Evolutionary conservation across 2,329 filamentous ascomycete genomes (phyloP).

Genomic region (Coniella lustricola): DNA sequence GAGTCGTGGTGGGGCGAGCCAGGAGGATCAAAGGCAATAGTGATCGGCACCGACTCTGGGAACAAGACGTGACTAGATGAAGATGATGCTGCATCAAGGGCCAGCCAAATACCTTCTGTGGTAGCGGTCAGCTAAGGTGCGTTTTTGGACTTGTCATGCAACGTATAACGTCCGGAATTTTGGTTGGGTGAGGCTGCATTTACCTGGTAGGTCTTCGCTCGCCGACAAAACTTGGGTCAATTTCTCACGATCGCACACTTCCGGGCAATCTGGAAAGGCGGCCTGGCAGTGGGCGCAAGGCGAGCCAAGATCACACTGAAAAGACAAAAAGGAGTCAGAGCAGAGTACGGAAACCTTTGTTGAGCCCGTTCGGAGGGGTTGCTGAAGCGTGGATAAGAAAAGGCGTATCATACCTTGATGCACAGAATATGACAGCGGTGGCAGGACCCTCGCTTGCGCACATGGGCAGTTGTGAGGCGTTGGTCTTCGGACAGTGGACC

Average conservation of each 20-base stretch:
- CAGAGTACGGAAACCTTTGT: no score
- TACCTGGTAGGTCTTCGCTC: background rate
- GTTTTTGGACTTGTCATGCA: no score
- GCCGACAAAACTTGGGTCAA: slow-evolving; percentile 1
- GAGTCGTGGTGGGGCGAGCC: background rate
- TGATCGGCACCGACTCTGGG: background rate
- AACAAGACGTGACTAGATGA: background rate
- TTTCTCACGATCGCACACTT: slow-evolving; percentile 7
- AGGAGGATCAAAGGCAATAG: background rate
- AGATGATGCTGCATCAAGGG: background rate
- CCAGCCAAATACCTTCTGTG: slow-evolving; percentile 4
- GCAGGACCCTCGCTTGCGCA: slow-evolving; percentile 11
- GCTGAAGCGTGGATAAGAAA: background rate
- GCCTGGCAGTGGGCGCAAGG: slow-evolving; percentile 8
- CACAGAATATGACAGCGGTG: slow-evolving; percentile 10
- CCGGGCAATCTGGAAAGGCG: background rate
- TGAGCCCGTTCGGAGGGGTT: no score
- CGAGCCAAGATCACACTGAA: slow-evolving; percentile 6
- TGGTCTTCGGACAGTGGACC: background rate
- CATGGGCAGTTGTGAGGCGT: slow-evolving; percentile 4
- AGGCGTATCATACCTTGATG: slow-evolving; percentile 5
- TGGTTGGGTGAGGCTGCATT: background rate
- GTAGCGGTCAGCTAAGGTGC: no score
- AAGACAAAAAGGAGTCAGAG: background rate
- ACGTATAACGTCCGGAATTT: no score